These are phyloP conservation scores for Penicillium riverlandense DNA, from an alignment of 495 filamentous ascomycete species.

Conservation along the genomic window DNA sequence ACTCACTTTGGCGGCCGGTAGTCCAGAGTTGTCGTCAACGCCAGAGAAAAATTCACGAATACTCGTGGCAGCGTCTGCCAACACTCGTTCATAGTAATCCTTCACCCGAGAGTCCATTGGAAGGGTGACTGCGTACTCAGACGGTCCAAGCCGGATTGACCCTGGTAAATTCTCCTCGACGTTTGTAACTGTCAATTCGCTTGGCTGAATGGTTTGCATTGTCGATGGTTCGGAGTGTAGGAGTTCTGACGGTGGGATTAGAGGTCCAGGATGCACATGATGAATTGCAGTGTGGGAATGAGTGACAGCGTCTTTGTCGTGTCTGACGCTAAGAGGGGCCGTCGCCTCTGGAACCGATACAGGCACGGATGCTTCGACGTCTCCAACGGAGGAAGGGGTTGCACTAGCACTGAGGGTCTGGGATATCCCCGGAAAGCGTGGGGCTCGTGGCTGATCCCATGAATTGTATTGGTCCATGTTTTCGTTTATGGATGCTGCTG, in stretches of 20 bases:
- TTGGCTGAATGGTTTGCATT: conserved; percentile 37
- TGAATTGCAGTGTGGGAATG: conserved; percentile 15
- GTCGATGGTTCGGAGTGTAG: conserved; percentile 3
- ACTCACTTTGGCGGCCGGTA: background rate
- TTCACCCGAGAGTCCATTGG: conserved; percentile 41
- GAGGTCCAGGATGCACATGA: conserved; percentile 12
- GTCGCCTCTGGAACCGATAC: conserved; percentile 22
- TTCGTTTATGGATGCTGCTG: conserved; percentile 6
- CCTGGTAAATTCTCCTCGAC: conserved; percentile 24
- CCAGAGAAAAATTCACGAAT: conserved; percentile 20
- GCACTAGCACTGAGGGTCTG: conserved; percentile 14
- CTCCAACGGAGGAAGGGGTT: conserved; percentile 36
- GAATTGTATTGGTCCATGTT: conserved; percentile 23
- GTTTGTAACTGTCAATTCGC: conserved; percentile 28
- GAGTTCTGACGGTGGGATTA: conserved; percentile 15
- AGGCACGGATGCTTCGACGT: conserved; percentile 30
- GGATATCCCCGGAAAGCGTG: background rate
- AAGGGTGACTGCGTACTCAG: conserved; percentile 37
- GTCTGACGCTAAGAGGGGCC: conserved; percentile 31
- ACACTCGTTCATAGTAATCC: conserved; percentile 33
- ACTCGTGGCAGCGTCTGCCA: conserved; percentile 15
- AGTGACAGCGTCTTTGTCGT: conserved; percentile 17
- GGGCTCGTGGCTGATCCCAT: conserved; percentile 16
- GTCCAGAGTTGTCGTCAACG: background rate
- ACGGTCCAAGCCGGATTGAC: conserved; percentile 33